Evolutionary conservation across 345 rosid genomes (phyloP).

Genomic region (Arabidopsis arenosa): DNA sequence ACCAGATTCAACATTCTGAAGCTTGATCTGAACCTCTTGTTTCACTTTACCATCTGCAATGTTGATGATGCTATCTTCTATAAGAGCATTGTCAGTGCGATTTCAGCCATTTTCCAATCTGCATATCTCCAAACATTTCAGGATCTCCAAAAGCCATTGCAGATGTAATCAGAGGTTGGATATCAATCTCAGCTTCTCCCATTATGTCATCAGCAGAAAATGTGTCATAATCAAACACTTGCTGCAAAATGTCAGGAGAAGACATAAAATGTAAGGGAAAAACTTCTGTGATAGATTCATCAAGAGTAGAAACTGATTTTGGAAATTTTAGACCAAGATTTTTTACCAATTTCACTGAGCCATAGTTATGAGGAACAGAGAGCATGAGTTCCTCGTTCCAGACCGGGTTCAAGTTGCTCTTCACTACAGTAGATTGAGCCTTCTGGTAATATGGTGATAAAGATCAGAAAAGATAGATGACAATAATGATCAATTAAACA

Average conservation of each 20-base stretch:
- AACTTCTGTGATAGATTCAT: neutral
- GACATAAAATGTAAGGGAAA: neutral
- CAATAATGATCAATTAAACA: conserved; percentile 8
- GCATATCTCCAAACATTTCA: conserved; percentile 89
- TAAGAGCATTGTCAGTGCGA: conserved; percentile 86
- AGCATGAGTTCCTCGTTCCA: conserved; percentile 89
- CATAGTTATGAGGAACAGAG: conserved; percentile 69
- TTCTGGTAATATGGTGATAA: conserved; percentile 50
- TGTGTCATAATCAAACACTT: conserved; percentile 83
- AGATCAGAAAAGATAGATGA: conserved; percentile 7
- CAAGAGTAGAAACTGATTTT: neutral
- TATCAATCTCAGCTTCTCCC: conserved; percentile 96
- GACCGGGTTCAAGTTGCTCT: conserved; percentile 77
- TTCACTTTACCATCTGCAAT: conserved; percentile 92
- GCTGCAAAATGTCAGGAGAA: conserved; percentile 53
- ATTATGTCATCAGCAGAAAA: conserved; percentile 98
- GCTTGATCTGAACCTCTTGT: conserved; percentile 73
- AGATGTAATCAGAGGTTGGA: conserved; percentile 87
- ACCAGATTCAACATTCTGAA: conserved; percentile 96
- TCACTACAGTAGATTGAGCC: conserved; percentile 57
- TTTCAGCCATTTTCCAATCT: conserved; percentile 95
- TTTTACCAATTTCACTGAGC: conserved; percentile 71
- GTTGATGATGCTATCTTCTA: conserved; percentile 81
- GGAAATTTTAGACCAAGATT: neutral
- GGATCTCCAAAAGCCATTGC: conserved; percentile 97